Evolutionary conservation across 2,329 filamentous ascomycete species (phyloP), one percentile per base, ranked within the genome.

Genomic region (Tolypocladium cylindrosporum): DNA sequence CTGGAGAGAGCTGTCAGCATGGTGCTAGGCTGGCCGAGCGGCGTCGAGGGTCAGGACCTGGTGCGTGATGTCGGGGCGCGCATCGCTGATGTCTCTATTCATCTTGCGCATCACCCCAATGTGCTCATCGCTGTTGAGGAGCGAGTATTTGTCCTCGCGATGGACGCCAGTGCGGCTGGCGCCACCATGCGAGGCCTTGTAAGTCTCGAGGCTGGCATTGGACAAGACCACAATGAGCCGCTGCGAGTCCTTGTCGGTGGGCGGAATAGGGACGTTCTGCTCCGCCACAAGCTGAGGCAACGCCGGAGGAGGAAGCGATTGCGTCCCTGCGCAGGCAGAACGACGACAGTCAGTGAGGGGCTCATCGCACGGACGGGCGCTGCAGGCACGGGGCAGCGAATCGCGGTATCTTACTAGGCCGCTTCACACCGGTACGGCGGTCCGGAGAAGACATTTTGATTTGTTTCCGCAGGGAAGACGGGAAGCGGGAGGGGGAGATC

Each of bases 21-120:
- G 73, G 75, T 76, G 73, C 72, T 76, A 77, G 74, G 73, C 67
- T 41, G 36, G 52, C 13, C 10, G 52, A 53, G n/a, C 9, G 66
- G 69, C 64, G 61, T 62, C 57, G 57, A 50, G 58, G 57, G 59
- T 61, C 62, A 60, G 66, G 62, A 97, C 93, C 90, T 97, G 94
- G 73, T 99, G 94, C 52, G 94, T 96, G 69, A 99, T 99, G 75
- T 99, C 94, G 51, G 94, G 94, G 66, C 94, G 86, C 60, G 94
- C 94, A 75, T 99, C 94, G 72, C 92, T 97, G 64, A 99, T 97
- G 72, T 99, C 94, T 66, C 94, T 84, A 72, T 96, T 96, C 93
- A 97, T 97, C 80, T 97, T 99, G 69, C 94, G 88, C 91, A 99
- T 96, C 64, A 97, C 89, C 62, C 94, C 94, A 66, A 99, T 99